Percentiles rank a stretch among this genome's conserved stretches.
These are phyloP conservation scores for Rhamnella rubrinervis DNA, from an alignment of 331 rosid genomes.

Conservation along the genomic window DNA sequence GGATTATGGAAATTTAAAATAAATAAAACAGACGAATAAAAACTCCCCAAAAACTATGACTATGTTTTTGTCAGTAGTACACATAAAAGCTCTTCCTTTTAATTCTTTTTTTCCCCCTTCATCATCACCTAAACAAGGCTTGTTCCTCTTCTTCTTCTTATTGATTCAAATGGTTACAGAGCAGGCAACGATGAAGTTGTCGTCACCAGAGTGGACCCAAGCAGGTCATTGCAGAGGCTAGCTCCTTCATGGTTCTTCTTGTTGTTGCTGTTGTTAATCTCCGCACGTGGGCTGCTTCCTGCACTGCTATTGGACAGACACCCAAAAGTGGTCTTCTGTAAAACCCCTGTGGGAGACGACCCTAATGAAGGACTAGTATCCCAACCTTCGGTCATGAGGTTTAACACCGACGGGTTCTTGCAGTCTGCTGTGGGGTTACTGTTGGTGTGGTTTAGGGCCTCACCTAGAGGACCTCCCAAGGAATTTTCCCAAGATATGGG, in stretches of 20 bases:
- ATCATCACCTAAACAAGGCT: no score
- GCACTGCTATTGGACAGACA: conserved; percentile 87
- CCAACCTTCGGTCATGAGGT: conserved; percentile 77
- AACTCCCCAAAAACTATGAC: conserved; percentile 2
- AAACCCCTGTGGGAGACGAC: conserved; percentile 84
- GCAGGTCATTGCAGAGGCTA: conserved; percentile 65
- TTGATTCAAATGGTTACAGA: conserved; percentile 22
- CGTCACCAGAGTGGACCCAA: conserved; percentile 42
- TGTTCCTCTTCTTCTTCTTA: no score
- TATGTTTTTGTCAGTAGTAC: conserved; percentile 12
- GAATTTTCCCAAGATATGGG: conserved; percentile 84
- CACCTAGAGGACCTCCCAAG: conserved; percentile 94
- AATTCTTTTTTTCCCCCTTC: no score
- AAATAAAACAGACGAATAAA: conserved; percentile 9
- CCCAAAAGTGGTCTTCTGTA: conserved; percentile 70
- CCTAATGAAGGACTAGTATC: conserved; percentile 73
- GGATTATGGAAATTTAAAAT: neutral
- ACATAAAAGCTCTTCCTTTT: neutral
- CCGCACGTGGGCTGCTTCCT: conserved; percentile 90
- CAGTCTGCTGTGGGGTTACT: conserved; percentile 40
- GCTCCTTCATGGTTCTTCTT: conserved; percentile 50
- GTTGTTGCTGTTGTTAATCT: conserved; percentile 12
- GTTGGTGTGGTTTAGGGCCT: conserved; percentile 65
- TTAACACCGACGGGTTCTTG: conserved; percentile 63
- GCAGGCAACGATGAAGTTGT: conserved; percentile 47